Evolutionary conservation across 192 early-diverging fungal genomes (phyloP), one percentile per base, ranked within the genome.

Genomic region (Endogone sp.): DNA sequence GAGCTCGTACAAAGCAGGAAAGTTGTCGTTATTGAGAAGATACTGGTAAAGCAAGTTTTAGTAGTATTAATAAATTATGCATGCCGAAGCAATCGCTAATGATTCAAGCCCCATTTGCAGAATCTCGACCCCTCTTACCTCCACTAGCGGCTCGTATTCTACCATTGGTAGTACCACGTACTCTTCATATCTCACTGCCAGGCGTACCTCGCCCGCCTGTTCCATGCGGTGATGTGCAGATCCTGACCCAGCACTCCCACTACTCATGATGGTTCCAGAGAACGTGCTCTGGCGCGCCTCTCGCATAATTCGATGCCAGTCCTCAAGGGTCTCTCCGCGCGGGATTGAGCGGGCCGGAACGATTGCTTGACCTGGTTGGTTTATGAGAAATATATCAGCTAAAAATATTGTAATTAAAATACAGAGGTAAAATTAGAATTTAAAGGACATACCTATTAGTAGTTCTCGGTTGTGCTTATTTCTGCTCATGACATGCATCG

Each of bases 141-240:
- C 76, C 49, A 80, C 28, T 24, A 83, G 21, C 4, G 68, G 71
- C 6, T 71, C 54, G 29, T 83, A 83, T 10, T 67, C 71, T n/a
- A 9, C 64, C 2, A 76, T 58, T 1, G 82, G 78, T 2, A 79
- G 23, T 24, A 83, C 79, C 2, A 75, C 55, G 31, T 76, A 73
- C 56, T 83, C 82, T 3, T 83, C 76, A 27, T 74, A 76, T 23
- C 71, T 64, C 10, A 77, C 31, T 60, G 75, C 77, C 13, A 83
- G 54, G 23, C 76, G 60, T 24, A 83, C 23, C 26, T 80, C 77
- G 24, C 81, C 81, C 9, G 71, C 27, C 27, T 69, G 68, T 29
- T 72, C 76, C 0, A 63, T 60, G n/a, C 37, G 37, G 16, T 16
- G 37, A 16, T 49, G 37, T 6, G 37, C 37, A 16, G 65, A 64